Evolutionary conservation across 2,329 filamentous ascomycete genomes (phyloP).

Genomic region (Zasmidium angulare): DNA sequence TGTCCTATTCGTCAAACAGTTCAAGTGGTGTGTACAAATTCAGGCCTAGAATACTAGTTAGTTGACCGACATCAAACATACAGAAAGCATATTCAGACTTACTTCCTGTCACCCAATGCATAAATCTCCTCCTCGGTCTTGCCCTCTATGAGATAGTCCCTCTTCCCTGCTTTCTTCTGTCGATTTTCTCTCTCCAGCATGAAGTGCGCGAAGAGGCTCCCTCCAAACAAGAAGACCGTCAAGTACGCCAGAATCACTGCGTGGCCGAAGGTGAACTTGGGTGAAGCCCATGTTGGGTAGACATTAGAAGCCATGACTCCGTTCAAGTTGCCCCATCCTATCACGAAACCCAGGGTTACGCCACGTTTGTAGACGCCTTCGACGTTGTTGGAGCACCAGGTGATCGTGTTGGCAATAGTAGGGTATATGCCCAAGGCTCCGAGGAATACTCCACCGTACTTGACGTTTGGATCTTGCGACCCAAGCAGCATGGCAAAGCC

Average conservation of each 20-base stretch:
- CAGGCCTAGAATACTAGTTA: constrained; percentile 5
- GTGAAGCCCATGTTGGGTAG: constrained; percentile 49
- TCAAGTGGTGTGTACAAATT: constrained; percentile 16
- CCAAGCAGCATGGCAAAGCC: constrained; percentile 81
- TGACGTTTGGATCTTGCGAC: constrained; percentile 59
- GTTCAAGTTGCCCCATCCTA: constrained; percentile 89
- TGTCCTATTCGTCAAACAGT: neutral
- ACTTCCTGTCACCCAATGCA: constrained; percentile 15
- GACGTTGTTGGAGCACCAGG: constrained; percentile 83
- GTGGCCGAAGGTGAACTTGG: constrained; percentile 69
- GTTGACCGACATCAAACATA: neutral
- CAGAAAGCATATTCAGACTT: neutral
- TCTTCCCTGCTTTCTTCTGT: constrained; percentile 62
- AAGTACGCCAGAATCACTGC: constrained; percentile 73
- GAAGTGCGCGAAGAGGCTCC: constrained; percentile 65
- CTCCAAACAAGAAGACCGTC: constrained; percentile 65
- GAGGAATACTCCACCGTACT: constrained; percentile 82
- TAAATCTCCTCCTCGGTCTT: constrained; percentile 14
- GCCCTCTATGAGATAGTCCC: constrained; percentile 50
- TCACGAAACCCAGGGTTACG: constrained; percentile 82
- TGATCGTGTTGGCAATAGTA: constrained; percentile 72
- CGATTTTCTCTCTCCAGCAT: constrained; percentile 67
- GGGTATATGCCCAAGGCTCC: constrained; percentile 72
- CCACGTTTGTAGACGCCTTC: constrained; percentile 92
- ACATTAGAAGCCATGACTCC: constrained; percentile 79